Evolutionary conservation across 768 basidiomycete genomes (phyloP), one percentile per base, ranked within the genome.

Genomic region (Pleurotus ostreatus): DNA sequence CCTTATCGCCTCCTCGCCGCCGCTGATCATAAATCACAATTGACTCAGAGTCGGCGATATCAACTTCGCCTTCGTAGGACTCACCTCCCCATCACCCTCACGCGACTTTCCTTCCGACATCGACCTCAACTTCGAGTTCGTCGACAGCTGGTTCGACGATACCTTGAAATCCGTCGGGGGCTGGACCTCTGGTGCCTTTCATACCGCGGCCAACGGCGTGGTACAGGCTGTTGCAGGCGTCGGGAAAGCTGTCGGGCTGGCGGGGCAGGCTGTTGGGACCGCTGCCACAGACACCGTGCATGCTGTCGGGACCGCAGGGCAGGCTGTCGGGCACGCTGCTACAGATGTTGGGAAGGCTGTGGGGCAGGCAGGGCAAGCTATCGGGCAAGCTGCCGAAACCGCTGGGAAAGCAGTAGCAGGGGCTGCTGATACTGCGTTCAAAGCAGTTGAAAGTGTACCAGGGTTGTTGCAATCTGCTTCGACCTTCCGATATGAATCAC

Each of bases 401-500:
- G 46, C 46, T 46, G 46, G n/a, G 12, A 46, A 46, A 23, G 46
- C 15, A 16, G 46, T 46, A 16, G 46, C n/a, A 16, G 20, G 20
- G 5, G 46, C 46, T 22, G 46, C 46, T 22, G 46, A 18, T 12
- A 23, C 12, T 23, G 46, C 46, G 22, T n/a, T n/a, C 46, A 46
- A 46, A 46, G 46, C 46, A 13, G 26, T 26, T 26, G 26, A 26
- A 26, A 22, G 20, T 22, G 46, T 46, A 12, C 46, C 46, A 16
- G 46, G 46, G n/a, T 22, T 46, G 12, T 22, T 46, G 46, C 16
- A 46, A 22, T 16, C n/a, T 46, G 46, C 46, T 46, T 16, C 46
- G 44, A 46, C 22, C 46, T 61, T 65, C 40, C 59, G 65, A 22
- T 45, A 62, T 22, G 41, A n/a, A 15, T 16, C 61, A 41, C 60